Evolutionary conservation across 2,329 filamentous ascomycete genomes (phyloP).

Genomic region (Ophiocordyceps australis): DNA sequence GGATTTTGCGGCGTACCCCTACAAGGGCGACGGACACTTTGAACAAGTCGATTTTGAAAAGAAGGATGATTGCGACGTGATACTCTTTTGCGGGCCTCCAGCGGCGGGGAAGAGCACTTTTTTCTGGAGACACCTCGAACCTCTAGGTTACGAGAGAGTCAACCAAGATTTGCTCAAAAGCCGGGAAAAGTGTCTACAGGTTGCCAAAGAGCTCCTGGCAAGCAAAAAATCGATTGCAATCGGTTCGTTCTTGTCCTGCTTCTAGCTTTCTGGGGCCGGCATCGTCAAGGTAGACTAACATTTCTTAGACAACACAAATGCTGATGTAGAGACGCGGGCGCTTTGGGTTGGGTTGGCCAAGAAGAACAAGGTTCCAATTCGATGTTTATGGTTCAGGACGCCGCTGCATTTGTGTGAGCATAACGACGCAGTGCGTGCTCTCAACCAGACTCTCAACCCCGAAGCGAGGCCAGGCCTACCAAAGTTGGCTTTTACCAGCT

Average conservation of each 20-base stretch:
- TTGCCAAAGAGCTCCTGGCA: conserved; percentile 45
- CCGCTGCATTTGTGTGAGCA: conserved; percentile 55
- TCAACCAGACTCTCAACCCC: conserved; percentile 60
- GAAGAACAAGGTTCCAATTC: conserved; percentile 53
- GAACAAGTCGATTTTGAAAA: conserved; percentile 32
- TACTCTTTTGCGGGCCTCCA: conserved; percentile 77
- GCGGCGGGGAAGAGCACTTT: conserved; percentile 87
- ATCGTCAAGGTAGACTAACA: conserved; percentile 3
- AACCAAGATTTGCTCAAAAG: conserved; percentile 84
- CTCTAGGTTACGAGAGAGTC: conserved; percentile 63
- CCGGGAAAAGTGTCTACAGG: conserved; percentile 51
- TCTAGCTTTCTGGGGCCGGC: conserved; percentile 2
- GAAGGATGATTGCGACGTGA: conserved; percentile 49
- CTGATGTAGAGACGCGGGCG: conserved; percentile 58
- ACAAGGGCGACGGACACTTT: conserved; percentile 12
- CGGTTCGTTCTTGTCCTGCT: conserved; percentile 33
- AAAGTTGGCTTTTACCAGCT: conserved; percentile 63
- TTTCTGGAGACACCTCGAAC: conserved; percentile 61
- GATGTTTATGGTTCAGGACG: conserved; percentile 74
- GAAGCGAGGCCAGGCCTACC: conserved; percentile 61
- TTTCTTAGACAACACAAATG: conserved; percentile 78
- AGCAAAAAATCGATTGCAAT: conserved; percentile 55
- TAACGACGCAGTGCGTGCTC: conserved; percentile 68
- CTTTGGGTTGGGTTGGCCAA: conserved; percentile 62
- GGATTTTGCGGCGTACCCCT: conserved; percentile 42